Evolutionary conservation across 2,329 filamentous ascomycete species (phyloP), one percentile per base, ranked within the genome.

Genomic region (Beauveria asiatica): DNA sequence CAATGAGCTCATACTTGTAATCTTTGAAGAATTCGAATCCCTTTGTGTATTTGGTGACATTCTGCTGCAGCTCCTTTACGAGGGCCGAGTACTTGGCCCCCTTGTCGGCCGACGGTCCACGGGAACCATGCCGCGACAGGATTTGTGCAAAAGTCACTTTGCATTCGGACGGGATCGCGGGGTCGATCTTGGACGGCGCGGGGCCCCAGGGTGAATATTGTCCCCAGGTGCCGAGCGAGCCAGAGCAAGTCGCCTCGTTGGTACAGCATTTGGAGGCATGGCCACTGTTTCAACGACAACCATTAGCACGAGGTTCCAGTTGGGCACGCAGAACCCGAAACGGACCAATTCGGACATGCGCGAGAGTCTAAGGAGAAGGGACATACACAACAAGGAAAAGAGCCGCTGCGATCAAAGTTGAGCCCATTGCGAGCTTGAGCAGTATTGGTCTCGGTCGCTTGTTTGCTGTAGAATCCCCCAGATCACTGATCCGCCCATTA

Each of bases 141-240:
- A 92, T 77, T 68, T 92, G 88, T 1, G 82, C 92, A 72, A 96
- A 93, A 3, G 86, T 93, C 66, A 93, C 75, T 13, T 82, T 76
- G 74, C 92, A 97, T n/a, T 77, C 78, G 0, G 76, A 65, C 0
- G 91, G 92, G 1, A 88, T 75, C 8, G 77, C 76, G 7, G 79
- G 66, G 17, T 83, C 76, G 55, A 90, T 83, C 3, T 83, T 77
- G 1, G 88, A 91, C 7, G 85, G 81, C 0, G 92, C 86, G 1
- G 86, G 81, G 73, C 89, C 96, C 75, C 85, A 95, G 2, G 92
- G 90, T 19, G 90, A 88, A 72, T 96, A 96, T 71, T 93, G 91
- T 60, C 92, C 92, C 90, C 91, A 96, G 59, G 78, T 81, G 65
- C 85, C 87, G 1, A 85, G 83, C 49, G 87, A 80, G 25, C 56